phyloP scores from a whole-genome alignment of 148 eudicot species.

The Rhododendron molle region DNA sequence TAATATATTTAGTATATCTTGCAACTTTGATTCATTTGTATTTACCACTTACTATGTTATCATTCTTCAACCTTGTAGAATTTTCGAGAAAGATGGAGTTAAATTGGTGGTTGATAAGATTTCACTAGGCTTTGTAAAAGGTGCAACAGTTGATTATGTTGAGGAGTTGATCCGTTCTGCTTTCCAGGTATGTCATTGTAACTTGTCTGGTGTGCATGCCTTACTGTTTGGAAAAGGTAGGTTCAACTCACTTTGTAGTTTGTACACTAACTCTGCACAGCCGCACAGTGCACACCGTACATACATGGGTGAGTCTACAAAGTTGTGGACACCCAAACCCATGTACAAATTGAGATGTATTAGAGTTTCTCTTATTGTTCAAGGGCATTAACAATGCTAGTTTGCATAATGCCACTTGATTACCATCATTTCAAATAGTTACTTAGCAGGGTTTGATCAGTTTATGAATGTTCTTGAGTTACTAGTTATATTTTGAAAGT shows the following conservation, averaged over 20 bases:
- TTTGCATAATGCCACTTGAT: not conserved
- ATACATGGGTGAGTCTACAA: not conserved
- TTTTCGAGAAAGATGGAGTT: constrained; percentile 87
- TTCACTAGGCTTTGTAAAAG: constrained; percentile 92
- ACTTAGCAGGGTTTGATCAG: not conserved
- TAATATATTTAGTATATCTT: not conserved
- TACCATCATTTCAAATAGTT: not conserved
- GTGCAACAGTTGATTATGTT: constrained; percentile 91
- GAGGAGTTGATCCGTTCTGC: constrained; percentile 98
- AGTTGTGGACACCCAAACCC: not conserved
- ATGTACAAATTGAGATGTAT: not conserved
- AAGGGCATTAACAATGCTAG: not conserved
- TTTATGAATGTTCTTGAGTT: not conserved
- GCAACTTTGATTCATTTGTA: not conserved
- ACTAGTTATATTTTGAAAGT: not conserved
- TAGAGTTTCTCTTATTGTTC: not conserved
- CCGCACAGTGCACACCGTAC: not conserved
- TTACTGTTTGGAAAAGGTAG: not conserved
- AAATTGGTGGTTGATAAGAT: constrained; percentile 83
- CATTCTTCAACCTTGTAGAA: constrained; percentile 31
- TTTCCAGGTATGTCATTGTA: constrained; percentile 59
- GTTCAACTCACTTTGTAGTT: not conserved
- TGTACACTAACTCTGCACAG: not conserved
- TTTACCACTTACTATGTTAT: not conserved
- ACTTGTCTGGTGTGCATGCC: constrained; percentile 2